Evolutionary conservation across 2,329 filamentous ascomycete genomes (phyloP).

Genomic region (Fusarium globosum): DNA sequence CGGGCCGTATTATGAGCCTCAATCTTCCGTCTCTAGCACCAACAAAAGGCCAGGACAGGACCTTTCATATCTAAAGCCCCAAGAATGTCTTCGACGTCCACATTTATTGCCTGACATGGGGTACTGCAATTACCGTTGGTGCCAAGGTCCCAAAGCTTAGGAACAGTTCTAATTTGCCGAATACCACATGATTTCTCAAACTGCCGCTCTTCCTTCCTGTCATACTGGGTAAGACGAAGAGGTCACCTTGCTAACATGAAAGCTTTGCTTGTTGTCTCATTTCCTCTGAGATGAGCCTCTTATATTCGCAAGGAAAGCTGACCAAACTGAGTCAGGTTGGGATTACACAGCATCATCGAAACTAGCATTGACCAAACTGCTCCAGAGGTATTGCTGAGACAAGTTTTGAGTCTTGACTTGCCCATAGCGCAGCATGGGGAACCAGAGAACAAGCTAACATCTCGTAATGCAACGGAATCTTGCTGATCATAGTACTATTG

Average conservation of each 20-base stretch:
- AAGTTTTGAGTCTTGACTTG: constrained; percentile 8
- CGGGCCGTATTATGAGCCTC: constrained; percentile 8
- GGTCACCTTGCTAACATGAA: not conserved
- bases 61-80: not conserved
- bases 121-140: constrained; percentile 35
- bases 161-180: not conserved
- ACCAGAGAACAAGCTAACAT: constrained; percentile 20
- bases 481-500: constrained; percentile 27
- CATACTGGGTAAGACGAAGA: not conserved
- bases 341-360: not conserved
- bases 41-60: not conserved
- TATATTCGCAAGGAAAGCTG: not conserved
- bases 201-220: not conserved
- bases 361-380: not conserved
- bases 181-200: not conserved
- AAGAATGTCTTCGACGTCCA: constrained; percentile 8
- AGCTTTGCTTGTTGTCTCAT: not conserved
- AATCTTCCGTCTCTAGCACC: constrained; percentile 2
- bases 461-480: constrained; percentile 19
- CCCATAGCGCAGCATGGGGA: constrained; percentile 25
- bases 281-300: not conserved
- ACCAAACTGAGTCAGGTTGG: not conserved
- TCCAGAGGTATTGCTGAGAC: constrained; percentile 15
- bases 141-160: constrained; percentile 3
- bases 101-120: constrained; percentile 18